These are phyloP conservation scores for Leccinum boreale DNA, from an alignment of 768 basidiomycete genomes.

Conservation along the genomic window DNA sequence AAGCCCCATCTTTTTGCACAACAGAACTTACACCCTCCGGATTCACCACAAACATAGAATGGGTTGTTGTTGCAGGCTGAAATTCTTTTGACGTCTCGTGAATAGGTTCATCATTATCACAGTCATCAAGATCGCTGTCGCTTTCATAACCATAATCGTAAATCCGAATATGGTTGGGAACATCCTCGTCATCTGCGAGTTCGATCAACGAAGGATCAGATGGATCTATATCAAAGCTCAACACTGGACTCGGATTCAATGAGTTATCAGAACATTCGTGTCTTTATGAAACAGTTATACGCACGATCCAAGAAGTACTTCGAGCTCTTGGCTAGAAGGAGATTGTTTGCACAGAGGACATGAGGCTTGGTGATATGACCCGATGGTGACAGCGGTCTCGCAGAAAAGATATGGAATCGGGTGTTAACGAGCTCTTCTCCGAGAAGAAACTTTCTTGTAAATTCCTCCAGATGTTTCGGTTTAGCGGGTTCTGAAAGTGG, in stretches of 20 bases:
- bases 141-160: not conserved
- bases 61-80: not conserved
- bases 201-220: not conserved
- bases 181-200: not conserved
- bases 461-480: not conserved
- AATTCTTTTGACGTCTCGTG: not conserved
- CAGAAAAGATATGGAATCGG: not conserved
- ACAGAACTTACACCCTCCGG: too few species aligned
- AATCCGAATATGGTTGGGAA: not conserved
- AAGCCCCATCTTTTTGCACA: too few species aligned
- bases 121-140: not conserved
- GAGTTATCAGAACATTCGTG: not conserved
- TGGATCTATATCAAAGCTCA: not conserved
- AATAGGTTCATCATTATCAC: not conserved
- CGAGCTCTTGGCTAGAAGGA: not conserved
- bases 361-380: not conserved
- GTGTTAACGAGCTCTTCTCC: not conserved
- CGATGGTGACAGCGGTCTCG: not conserved
- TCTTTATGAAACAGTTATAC: not conserved
- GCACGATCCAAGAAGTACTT: not conserved
- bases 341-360: not conserved
- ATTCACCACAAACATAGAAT: too few species aligned
- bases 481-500: not conserved
- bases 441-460: not conserved
- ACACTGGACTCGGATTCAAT: not conserved